phyloP scores from a whole-genome alignment of 495 filamentous ascomycete genomes.

The Cairneyella variabilis region DNA sequence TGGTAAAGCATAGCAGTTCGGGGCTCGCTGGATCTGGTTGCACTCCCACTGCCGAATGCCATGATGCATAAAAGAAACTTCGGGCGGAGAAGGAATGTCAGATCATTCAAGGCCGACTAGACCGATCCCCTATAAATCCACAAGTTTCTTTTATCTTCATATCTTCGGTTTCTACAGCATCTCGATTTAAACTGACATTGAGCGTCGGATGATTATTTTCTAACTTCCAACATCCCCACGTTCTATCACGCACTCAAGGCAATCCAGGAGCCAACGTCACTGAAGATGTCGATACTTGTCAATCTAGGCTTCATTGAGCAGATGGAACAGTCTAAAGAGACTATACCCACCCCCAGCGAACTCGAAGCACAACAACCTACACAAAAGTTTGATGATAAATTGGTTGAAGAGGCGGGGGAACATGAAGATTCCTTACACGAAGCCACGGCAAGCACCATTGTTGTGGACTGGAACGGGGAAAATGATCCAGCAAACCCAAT shows the following conservation, averaged over 20 bases:
- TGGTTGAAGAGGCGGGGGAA: background rate
- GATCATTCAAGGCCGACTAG: too few relatives aligned
- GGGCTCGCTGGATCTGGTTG: too few relatives aligned
- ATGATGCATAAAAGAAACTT: too few relatives aligned
- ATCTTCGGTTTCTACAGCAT: too few relatives aligned
- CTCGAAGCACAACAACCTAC: background rate
- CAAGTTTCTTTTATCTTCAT: too few relatives aligned
- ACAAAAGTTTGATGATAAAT: background rate
- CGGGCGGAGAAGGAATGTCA: too few relatives aligned
- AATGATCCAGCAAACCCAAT: conserved; percentile 33
- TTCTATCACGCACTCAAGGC: background rate
- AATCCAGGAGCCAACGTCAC: background rate
- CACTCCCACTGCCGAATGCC: too few relatives aligned
- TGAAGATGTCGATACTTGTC: background rate
- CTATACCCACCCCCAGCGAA: background rate
- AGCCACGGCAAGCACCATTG: background rate
- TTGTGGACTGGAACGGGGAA: conserved; percentile 45
- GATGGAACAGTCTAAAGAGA: background rate
- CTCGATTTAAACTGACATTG: too few relatives aligned
- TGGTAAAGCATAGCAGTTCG: too few relatives aligned
- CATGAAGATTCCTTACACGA: background rate
- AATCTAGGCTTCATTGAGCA: background rate
- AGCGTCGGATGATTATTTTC: background rate
- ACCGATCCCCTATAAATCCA: too few relatives aligned
- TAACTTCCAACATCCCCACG: background rate